Base-by-base conservation (phyloP, 1,139 yeast genomes). In the Martiniozyma asiatica region DNA sequence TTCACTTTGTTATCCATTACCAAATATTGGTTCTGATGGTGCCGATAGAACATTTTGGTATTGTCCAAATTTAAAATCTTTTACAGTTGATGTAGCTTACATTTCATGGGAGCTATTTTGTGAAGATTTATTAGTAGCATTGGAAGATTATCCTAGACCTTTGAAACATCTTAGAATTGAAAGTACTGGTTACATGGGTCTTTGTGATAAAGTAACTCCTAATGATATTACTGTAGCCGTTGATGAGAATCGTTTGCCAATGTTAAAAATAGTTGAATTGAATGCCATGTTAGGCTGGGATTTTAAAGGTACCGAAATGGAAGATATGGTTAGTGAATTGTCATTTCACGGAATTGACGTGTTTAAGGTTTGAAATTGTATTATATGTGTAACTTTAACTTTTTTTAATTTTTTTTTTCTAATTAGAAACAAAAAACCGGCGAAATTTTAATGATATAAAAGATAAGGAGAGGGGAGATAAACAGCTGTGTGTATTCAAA, bases 271-370 rank as follows among this genome's bases (percentile, higher is more conserved):
- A 31, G 60, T 89, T 3, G 63, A 77, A 29, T 66, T 85, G 29
- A 77, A 92, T 13, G 69, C 78, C 16, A 76, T 77, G 51, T 57
- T 89, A 25, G 95, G 96, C 5, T 89, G 98, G 98, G 75, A 80
- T 47, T 73, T 84, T 23, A 61, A 67, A 24, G 68, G 79, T 33
- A 85, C 75, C 27, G 78, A 75, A 36, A 77, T 87, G 31, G 58
- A 58, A 25, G 81, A 72, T 36, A 51, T 77, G 34, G 67, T 71
- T 3, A 66, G 63, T 24, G 61, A 48, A 21, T 36, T 53, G 9
- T 52, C 48, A 24, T 42, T 44, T 16, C 44, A 47, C 19, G 50
- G 44, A 12, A 50, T 54, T 18, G 35, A 35, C 13, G 44, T 40
- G 8, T 40, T 33, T 16, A 38, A 35, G 22, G 26, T 40, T 5